Percentiles rank a stretch among this genome's conserved stretches.
phyloP scores from a whole-genome alignment of 768 basidiomycete genomes.

The Boletus reticulatus region DNA sequence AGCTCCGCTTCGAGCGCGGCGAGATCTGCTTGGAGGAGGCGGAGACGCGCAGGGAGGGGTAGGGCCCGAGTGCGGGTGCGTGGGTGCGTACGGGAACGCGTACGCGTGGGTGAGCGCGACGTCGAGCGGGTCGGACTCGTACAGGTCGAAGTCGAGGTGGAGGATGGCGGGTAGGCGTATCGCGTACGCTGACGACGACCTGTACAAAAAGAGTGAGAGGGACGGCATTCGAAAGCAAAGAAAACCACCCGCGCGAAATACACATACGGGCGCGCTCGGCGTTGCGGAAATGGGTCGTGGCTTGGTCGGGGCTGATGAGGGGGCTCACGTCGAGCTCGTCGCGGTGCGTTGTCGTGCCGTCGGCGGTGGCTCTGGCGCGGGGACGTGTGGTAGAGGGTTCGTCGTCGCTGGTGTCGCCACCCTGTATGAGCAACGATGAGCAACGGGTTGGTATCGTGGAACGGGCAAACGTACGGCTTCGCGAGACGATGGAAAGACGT shows the following conservation, averaged over 20 bases:
- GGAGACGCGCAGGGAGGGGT: slow-evolving; percentile 58
- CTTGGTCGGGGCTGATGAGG: slow-evolving; percentile 64
- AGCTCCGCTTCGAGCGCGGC: slow-evolving; percentile 77
- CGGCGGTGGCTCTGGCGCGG: slow-evolving; percentile 27
- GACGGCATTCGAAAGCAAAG: too few species aligned
- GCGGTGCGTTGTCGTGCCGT: slow-evolving; percentile 36
- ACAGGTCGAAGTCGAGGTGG: slow-evolving; percentile 25
- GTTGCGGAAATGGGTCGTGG: slow-evolving; percentile 65
- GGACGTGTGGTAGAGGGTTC: slow-evolving; percentile 46
- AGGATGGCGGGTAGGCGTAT: slow-evolving; percentile 71
- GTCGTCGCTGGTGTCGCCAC: slow-evolving; percentile 66
- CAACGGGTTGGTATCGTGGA: neutral
- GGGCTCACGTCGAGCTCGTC: slow-evolving; percentile 72
- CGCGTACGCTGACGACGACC: slow-evolving; percentile 54
- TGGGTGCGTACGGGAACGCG: slow-evolving; percentile 32
- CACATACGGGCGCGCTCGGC: slow-evolving; percentile 62
- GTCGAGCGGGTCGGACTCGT: slow-evolving; percentile 41
- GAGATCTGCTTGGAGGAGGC: slow-evolving; percentile 73
- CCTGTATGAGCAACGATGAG: slow-evolving; percentile 36
- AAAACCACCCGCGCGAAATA: too few species aligned
- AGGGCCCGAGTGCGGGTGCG: too few species aligned
- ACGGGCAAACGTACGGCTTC: slow-evolving; percentile 44
- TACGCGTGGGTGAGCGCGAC: slow-evolving; percentile 31
- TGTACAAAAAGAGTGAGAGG: slow-evolving; percentile 10
- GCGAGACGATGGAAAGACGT: slow-evolving; percentile 56